A percentile compares a stretch with the other conserved stretches of the same genome.
phyloP scores from a whole-genome alignment of 768 basidiomycete species.

The Royoungia palumana region DNA sequence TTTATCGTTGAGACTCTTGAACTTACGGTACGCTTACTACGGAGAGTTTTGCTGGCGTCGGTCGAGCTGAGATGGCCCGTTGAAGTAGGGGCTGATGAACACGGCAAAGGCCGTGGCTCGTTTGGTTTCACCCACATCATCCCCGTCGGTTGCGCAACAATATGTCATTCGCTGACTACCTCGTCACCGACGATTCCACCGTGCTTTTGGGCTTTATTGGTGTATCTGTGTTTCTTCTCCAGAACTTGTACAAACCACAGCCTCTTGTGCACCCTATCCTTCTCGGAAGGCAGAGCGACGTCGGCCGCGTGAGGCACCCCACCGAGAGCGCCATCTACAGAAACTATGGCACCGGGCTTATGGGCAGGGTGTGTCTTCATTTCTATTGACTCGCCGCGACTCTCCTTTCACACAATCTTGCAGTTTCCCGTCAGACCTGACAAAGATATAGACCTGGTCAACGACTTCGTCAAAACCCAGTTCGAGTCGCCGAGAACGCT shows the following conservation, averaged over 20 bases:
- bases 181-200: slow-evolving; percentile 77
- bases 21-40: no score
- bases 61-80: no score
- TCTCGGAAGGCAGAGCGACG: slow-evolving; percentile 89
- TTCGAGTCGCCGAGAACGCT: slow-evolving; percentile 66
- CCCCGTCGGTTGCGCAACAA: slow-evolving; percentile 13
- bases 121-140: neutral
- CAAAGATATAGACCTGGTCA: slow-evolving; percentile 65
- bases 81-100: no score
- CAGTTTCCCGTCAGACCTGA: slow-evolving; percentile 73
- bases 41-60: no score
- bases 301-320: slow-evolving; percentile 73
- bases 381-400: slow-evolving; percentile 2
- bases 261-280: slow-evolving; percentile 92
- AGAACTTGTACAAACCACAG: slow-evolving; percentile 76
- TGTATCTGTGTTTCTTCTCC: slow-evolving; percentile 71
- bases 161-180: slow-evolving; percentile 50
- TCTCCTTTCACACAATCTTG: slow-evolving; percentile 1
- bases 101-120: slow-evolving; percentile 4
- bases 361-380: slow-evolving; percentile 64
- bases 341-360: slow-evolving; percentile 82
- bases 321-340: slow-evolving; percentile 86
- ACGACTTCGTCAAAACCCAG: slow-evolving; percentile 66
- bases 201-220: slow-evolving; percentile 73
- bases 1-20: no score